Conservation (phyloP, 768 basidiomycete genomes). For the Hypsizygus marmoreus region DNA sequence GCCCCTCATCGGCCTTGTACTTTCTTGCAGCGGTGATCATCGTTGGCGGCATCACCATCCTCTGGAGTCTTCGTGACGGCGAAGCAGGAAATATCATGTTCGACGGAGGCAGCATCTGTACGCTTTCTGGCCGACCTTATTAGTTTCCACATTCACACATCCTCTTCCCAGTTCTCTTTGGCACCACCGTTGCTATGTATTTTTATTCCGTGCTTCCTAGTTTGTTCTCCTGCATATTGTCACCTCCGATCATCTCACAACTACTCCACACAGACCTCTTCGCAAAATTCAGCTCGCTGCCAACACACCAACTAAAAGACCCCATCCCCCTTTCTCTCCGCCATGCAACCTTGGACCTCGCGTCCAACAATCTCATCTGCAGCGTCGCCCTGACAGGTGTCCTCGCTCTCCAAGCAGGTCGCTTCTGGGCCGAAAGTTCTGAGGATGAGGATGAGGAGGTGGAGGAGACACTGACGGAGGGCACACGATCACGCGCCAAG, state of each 20-base stretch:
- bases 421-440: slow-evolving; percentile 81
- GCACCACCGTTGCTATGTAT: slow-evolving; percentile 71
- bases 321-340: slow-evolving; percentile 67
- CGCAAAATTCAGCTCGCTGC: slow-evolving; percentile 59
- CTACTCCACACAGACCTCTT: slow-evolving; percentile 47
- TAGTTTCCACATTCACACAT: slow-evolving; percentile 3
- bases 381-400: slow-evolving; percentile 90
- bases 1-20: slow-evolving; percentile 57
- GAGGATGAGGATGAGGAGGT: slow-evolving; percentile 60
- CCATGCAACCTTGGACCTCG: slow-evolving; percentile 71
- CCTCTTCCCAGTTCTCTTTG: slow-evolving; percentile 64
- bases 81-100: slow-evolving; percentile 88
- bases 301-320: slow-evolving; percentile 49
- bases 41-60: slow-evolving; percentile 65
- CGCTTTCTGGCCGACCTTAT: slow-evolving; percentile 27
- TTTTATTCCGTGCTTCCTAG: slow-evolving; percentile 78
- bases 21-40: slow-evolving; percentile 55
- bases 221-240: slow-evolving; percentile 37
- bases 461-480: slow-evolving; percentile 23
- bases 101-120: slow-evolving; percentile 87
- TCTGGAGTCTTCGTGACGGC: slow-evolving; percentile 79
- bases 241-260: slow-evolving; percentile 1
- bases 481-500: slow-evolving; percentile 29
- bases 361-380: slow-evolving; percentile 82
- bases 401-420: slow-evolving; percentile 77